Evolutionary conservation across 768 basidiomycete species (phyloP).

Genomic region (Fibroporia radiculosa): DNA sequence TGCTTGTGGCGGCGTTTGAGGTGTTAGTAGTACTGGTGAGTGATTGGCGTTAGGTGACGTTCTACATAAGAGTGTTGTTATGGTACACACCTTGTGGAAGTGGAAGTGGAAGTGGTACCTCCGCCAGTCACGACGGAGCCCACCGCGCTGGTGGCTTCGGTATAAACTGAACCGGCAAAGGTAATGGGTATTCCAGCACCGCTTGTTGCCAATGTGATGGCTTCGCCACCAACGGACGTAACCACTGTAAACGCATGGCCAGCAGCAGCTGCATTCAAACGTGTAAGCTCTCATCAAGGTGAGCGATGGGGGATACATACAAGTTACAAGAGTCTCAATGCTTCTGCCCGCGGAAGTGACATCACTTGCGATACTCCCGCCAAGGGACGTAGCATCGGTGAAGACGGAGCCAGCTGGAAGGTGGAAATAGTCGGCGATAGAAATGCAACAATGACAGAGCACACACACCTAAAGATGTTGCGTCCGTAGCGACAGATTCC

Average conservation of each 20-base stretch:
- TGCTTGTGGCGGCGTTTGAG: constrained; percentile 13
- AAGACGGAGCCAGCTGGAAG: constrained; percentile 30
- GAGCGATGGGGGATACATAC: constrained; percentile 17
- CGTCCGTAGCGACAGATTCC: constrained; percentile 19
- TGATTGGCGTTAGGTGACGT: no score
- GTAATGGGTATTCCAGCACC: constrained; percentile 36
- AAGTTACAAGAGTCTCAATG: constrained; percentile 19
- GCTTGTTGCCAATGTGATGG: constrained; percentile 47
- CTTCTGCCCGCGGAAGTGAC: constrained; percentile 24
- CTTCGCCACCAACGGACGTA: constrained; percentile 50
- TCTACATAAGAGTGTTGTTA: background rate
- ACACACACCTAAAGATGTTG: constrained; percentile 20
- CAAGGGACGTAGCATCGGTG: constrained; percentile 25
- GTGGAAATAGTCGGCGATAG: background rate
- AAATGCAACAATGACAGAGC: background rate
- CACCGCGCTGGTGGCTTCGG: constrained; percentile 27
- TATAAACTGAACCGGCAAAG: constrained; percentile 46
- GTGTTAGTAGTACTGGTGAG: background rate
- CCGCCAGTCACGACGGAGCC: constrained; percentile 4
- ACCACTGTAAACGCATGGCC: constrained; percentile 47
- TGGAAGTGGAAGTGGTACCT: background rate
- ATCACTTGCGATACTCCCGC: constrained; percentile 17
- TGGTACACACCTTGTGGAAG: background rate
- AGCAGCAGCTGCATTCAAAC: constrained; percentile 36
- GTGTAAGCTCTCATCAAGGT: background rate